phyloP scores from a whole-genome alignment of 495 filamentous ascomycete species.

The Cladorrhinum samala region DNA sequence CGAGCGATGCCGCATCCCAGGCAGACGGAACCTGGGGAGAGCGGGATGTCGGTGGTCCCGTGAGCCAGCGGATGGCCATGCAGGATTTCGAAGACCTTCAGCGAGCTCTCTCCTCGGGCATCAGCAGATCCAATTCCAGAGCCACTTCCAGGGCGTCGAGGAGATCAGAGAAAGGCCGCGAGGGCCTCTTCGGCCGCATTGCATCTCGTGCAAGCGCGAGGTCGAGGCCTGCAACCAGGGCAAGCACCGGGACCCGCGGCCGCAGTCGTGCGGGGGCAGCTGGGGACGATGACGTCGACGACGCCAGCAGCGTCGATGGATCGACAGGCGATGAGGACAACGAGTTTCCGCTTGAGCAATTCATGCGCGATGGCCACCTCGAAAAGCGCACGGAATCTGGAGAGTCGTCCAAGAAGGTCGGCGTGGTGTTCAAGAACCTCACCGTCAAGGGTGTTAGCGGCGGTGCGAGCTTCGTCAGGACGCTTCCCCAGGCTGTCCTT shows the following conservation, averaged over 20 bases:
- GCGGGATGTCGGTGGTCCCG: slow-evolving; percentile 55
- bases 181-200: slow-evolving; percentile 18
- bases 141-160: slow-evolving; percentile 7
- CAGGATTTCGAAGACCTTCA: slow-evolving; percentile 66
- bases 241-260: no score
- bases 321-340: slow-evolving; percentile 31
- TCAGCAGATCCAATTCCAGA: neutral
- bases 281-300: slow-evolving; percentile 37
- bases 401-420: slow-evolving; percentile 73
- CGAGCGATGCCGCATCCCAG: slow-evolving; percentile 2
- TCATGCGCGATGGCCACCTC: slow-evolving; percentile 74
- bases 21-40: slow-evolving; percentile 71
- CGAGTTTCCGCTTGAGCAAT: slow-evolving; percentile 65
- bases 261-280: slow-evolving; percentile 30
- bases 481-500: slow-evolving; percentile 70
- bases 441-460: slow-evolving; percentile 68
- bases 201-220: slow-evolving; percentile 13
- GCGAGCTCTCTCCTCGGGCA: slow-evolving; percentile 50
- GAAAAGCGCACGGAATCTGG: slow-evolving; percentile 64
- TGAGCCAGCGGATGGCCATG: slow-evolving; percentile 59
- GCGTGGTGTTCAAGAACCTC: slow-evolving; percentile 75
- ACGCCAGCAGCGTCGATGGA: slow-evolving; percentile 23
- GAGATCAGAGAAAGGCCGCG: slow-evolving; percentile 7
- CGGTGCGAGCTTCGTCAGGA: slow-evolving; percentile 62
- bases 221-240: slow-evolving; percentile 2